These are phyloP conservation scores for Triticum turgidum DNA, from an alignment of 176 grass and related monocot genomes.

Conservation along the genomic window DNA sequence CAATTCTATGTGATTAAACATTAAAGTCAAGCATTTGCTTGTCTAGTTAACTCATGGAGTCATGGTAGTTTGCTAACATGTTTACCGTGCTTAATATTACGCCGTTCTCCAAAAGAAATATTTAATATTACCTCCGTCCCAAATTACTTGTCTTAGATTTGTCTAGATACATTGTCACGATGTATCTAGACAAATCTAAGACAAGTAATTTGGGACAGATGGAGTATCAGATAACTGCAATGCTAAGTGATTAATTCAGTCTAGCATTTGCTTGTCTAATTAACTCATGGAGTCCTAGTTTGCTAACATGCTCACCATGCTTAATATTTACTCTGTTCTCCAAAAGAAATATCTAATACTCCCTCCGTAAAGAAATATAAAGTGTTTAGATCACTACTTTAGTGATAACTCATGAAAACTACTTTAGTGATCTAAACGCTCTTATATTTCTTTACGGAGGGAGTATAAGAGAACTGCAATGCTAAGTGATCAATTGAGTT, in stretches of 20 bases:
- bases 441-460: no score
- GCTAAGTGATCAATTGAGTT: background rate
- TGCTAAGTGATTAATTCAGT: background rate
- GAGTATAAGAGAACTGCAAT: background rate
- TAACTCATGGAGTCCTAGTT: background rate
- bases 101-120: no score
- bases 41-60: background rate
- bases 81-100: background rate
- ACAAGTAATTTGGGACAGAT: no score
- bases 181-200: no score
- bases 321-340: conserved; percentile 10
- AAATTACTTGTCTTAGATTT: no score
- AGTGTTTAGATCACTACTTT: no score
- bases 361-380: no score
- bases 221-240: background rate
- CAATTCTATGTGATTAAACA: background rate
- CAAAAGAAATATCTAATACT: conserved; percentile 9
- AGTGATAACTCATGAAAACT: no score
- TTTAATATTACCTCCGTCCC: no score
- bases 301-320: background rate
- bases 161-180: no score
- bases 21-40: background rate
- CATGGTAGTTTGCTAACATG: background rate
- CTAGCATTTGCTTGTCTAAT: background rate
- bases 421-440: no score